These are phyloP conservation scores for Lasiosphaeriaceae sp. DNA, from an alignment of 495 filamentous ascomycete species.

Conservation along the genomic window DNA sequence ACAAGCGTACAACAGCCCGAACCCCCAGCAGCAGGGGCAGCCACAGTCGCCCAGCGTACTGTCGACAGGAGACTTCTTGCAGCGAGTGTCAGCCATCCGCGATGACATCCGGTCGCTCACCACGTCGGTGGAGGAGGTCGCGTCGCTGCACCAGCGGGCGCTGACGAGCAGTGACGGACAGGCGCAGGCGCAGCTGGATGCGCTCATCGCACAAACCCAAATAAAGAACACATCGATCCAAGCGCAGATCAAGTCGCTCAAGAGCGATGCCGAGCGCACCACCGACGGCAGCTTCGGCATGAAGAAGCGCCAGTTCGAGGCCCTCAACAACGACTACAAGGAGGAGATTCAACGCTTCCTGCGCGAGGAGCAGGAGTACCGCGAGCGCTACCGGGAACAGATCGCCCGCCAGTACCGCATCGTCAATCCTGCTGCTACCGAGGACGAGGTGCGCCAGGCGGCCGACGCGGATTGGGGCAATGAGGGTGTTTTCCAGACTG, in stretches of 20 bases:
- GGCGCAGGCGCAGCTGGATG: slow-evolving; percentile 50
- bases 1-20: slow-evolving; percentile 10
- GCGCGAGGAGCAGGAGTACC: slow-evolving; percentile 61
- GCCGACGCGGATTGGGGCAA: slow-evolving; percentile 65
- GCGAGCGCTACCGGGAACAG: slow-evolving; percentile 62
- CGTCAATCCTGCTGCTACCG: slow-evolving; percentile 68
- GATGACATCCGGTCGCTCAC: slow-evolving; percentile 54
- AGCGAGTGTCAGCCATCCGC: slow-evolving; percentile 54
- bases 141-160: slow-evolving; percentile 56
- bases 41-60: slow-evolving; percentile 33
- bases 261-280: slow-evolving; percentile 57
- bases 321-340: slow-evolving; percentile 62
- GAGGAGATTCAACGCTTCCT: slow-evolving; percentile 59
- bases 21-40: slow-evolving; percentile 21
- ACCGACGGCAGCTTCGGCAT: slow-evolving; percentile 46
- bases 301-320: slow-evolving; percentile 60
- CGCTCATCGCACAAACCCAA: slow-evolving; percentile 60
- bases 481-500: slow-evolving; percentile 72
- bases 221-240: slow-evolving; percentile 61
- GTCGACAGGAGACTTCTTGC: slow-evolving; percentile 56
- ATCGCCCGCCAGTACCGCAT: slow-evolving; percentile 71
- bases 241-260: slow-evolving; percentile 64
- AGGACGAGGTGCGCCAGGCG: slow-evolving; percentile 60
- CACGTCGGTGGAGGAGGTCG: slow-evolving; percentile 52
- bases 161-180: slow-evolving; percentile 50